phyloP scores from a whole-genome alignment of 2,329 filamentous ascomycete species.

The Dactylellina cionopaga region DNA sequence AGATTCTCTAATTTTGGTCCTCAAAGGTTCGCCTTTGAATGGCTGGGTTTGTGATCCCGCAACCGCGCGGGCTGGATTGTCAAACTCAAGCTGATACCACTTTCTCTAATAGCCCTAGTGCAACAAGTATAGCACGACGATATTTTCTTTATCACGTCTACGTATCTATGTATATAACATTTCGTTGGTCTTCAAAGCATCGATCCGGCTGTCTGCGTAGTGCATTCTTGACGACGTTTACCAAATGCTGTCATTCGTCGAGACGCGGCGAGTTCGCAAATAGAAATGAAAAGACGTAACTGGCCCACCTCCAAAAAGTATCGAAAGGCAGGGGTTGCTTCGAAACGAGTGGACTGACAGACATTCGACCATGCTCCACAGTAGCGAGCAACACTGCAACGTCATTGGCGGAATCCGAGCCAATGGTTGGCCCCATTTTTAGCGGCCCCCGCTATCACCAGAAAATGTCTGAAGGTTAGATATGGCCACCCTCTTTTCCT shows the following conservation, averaged over 20 bases:
- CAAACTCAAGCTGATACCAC: neutral
- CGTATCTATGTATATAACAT: too few relatives aligned
- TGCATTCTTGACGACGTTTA: too few relatives aligned
- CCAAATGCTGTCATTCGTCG: too few relatives aligned
- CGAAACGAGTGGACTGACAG: constrained; percentile 35
- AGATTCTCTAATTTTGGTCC: neutral
- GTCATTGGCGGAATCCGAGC: constrained; percentile 12
- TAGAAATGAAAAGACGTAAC: too few relatives aligned
- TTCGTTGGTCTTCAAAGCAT: too few relatives aligned
- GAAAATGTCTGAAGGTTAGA: constrained; percentile 8
- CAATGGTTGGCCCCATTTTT: constrained; percentile 17
- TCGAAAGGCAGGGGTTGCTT: constrained; percentile 18
- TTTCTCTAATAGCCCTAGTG: constrained; percentile 9
- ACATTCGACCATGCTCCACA: constrained; percentile 10
- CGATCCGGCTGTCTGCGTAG: too few relatives aligned
- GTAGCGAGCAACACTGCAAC: neutral
- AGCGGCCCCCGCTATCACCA: constrained; percentile 21
- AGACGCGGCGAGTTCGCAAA: too few relatives aligned
- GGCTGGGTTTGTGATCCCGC: constrained; percentile 17
- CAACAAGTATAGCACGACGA: too few relatives aligned
- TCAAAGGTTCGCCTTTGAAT: neutral
- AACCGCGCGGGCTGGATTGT: constrained; percentile 28
- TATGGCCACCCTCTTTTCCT: constrained; percentile 32
- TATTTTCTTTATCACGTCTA: too few relatives aligned
- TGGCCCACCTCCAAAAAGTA: too few relatives aligned